Evolutionary conservation across 2,329 filamentous ascomycete species (phyloP).

Genomic region (Hypoxylon sp.): DNA sequence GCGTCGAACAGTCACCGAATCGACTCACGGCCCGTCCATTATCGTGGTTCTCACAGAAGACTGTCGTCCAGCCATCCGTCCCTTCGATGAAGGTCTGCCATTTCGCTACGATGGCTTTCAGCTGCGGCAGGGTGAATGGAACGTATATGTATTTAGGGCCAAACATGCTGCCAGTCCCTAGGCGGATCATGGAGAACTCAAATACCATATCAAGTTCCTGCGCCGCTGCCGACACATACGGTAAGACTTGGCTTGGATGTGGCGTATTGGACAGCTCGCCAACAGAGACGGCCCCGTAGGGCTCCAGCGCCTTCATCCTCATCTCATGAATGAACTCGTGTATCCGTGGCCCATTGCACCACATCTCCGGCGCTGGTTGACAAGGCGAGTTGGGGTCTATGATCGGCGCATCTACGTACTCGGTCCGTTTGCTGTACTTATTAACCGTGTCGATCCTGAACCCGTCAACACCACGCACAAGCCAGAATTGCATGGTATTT

Average conservation of each 20-base stretch:
- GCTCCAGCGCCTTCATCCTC: slow-evolving; percentile 64
- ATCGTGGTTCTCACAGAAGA: slow-evolving; percentile 76
- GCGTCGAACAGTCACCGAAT: slow-evolving; percentile 64
- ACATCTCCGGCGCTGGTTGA: slow-evolving; percentile 65
- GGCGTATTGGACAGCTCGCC: slow-evolving; percentile 74
- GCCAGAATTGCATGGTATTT: slow-evolving; percentile 79
- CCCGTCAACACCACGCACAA: slow-evolving; percentile 75
- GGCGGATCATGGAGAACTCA: slow-evolving; percentile 70
- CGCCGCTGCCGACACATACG: slow-evolving; percentile 68
- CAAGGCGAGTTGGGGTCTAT: slow-evolving; percentile 57
- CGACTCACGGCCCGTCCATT: slow-evolving; percentile 71
- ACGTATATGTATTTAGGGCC: slow-evolving; percentile 66
- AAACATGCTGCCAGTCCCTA: slow-evolving; percentile 65
- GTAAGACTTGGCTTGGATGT: slow-evolving; percentile 65
- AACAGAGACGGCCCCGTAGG: slow-evolving; percentile 73
- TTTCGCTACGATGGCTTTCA: slow-evolving; percentile 62
- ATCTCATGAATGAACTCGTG: slow-evolving; percentile 75
- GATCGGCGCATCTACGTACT: slow-evolving; percentile 68
- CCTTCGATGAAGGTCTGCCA: slow-evolving; percentile 67
- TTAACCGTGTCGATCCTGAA: slow-evolving; percentile 80
- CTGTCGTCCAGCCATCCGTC: slow-evolving; percentile 70
- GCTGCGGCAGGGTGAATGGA: slow-evolving; percentile 60
- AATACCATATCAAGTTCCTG: slow-evolving; percentile 75
- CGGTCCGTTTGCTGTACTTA: slow-evolving; percentile 73
- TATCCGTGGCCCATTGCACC: slow-evolving; percentile 73